phyloP scores from a whole-genome alignment of 2,329 filamentous ascomycete genomes.

The Lasiodiplodia theobromae region DNA sequence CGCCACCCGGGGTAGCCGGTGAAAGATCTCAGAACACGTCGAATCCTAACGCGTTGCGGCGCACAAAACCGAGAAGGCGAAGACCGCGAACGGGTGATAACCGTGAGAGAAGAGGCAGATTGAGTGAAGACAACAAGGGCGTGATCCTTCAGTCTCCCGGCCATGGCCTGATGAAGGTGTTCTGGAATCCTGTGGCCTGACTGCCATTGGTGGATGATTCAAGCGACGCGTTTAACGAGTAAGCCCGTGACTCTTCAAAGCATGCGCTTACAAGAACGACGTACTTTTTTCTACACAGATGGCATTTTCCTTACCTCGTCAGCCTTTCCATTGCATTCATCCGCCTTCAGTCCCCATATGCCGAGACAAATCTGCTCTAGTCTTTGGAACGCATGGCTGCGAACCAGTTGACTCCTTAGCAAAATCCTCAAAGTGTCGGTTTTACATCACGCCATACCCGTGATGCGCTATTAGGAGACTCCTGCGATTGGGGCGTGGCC shows the following conservation, averaged over 20 bases:
- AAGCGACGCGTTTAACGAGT: neutral
- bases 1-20: slow-evolving; percentile 16
- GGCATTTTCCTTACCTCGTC: neutral
- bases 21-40: neutral
- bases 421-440: neutral
- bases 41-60: neutral
- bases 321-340: neutral
- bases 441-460: neutral
- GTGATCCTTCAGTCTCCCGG: slow-evolving; percentile 6
- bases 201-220: neutral
- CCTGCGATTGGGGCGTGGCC: neutral
- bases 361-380: neutral
- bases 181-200: slow-evolving; percentile 27
- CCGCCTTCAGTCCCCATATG: neutral
- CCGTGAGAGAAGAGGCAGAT: slow-evolving; percentile 7
- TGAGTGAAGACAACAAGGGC: neutral
- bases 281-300: neutral
- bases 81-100: slow-evolving; percentile 9
- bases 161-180: slow-evolving; percentile 17
- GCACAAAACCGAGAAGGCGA: neutral
- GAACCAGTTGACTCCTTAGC: neutral
- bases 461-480: neutral
- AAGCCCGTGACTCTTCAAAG: slow-evolving; percentile 2
- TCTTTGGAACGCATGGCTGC: neutral
- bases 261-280: neutral